Evolutionary conservation across 2,329 filamentous ascomycete genomes (phyloP), one percentile per base, ranked within the genome.

Genomic region (Monosporascus sp.): DNA sequence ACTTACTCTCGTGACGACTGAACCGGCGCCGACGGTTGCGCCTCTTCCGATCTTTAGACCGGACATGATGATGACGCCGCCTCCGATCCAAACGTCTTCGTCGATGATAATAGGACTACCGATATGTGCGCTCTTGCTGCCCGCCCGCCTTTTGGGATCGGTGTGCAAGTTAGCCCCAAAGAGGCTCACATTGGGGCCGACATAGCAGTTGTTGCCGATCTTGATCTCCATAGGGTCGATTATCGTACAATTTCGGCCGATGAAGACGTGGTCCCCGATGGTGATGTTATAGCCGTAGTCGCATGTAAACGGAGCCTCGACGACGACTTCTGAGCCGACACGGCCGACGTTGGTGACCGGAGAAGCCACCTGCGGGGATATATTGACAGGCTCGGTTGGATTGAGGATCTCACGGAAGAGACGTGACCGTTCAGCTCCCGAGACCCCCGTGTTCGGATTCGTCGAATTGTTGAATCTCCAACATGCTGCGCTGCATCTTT

Each of bases 281-380:
- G 82, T 81, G 62, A 97, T 88, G 68, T 99, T 97, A 73, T 96
- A 97, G 1, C 94, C 94, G 65, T 97, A 97, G 64, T 97, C 91
- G 68, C 93, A 97, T 47, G 80, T 85, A 69, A 99, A 97, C 0
- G 93, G 93, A 3, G 89, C 84, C 64, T 96, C 90, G 25, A 99
- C 88, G 42, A 86, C 78, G 5, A 89, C 86, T 51, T 86, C 83
- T 17, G 85, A 81, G n/a, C 90, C 90, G 5, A 94, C 81, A 24
- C 77, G 81, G 52, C 82, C 89, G 51, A 74, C 66, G 60, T 80
- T 77, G 41, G 76, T 77, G 51, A 80, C 68, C 9, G 79, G 72
- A 46, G 78, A 77, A 39, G 74, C 72, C 60, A 79, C 71, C 6
- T 76, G 75, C 2, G 80, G 80, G n/a, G 83, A 80, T 39, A 83